Evolutionary conservation across 2,329 filamentous ascomycete genomes (phyloP).

Genomic region (Pseudogymnoascus pannorum): DNA sequence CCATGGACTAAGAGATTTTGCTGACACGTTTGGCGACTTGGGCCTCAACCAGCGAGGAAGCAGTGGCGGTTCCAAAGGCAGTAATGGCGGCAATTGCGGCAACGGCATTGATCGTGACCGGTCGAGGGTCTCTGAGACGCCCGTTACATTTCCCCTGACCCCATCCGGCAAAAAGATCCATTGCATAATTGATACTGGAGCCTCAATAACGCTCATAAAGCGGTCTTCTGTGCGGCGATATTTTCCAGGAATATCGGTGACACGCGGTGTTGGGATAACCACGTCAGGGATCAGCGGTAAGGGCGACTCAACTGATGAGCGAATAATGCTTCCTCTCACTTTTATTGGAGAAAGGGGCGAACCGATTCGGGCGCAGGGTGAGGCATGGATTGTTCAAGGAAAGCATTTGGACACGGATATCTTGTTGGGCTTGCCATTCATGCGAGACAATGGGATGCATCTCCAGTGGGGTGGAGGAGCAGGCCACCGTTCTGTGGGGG

Average conservation of each 20-base stretch:
- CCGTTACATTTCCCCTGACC: neutral
- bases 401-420: conserved; percentile 6
- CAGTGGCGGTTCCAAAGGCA: neutral
- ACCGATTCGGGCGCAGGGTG: neutral
- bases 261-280: neutral
- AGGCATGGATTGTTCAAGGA: conserved; percentile 2
- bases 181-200: conserved; percentile 8
- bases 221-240: neutral
- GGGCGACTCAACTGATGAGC: neutral
- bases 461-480: conserved; percentile 7
- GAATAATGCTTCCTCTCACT: neutral
- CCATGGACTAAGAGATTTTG: neutral
- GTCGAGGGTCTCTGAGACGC: neutral
- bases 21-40: neutral
- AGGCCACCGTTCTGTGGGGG: neutral
- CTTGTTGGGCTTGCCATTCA: conserved; percentile 7
- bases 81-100: neutral
- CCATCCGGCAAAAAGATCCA: neutral
- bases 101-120: neutral
- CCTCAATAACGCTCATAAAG: conserved; percentile 12
- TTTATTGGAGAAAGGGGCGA: neutral
- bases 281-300: neutral
- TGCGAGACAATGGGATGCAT: conserved; percentile 9
- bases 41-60: neutral
- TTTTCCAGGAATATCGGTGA: neutral